These are phyloP conservation scores for Aristolochia fimbriata DNA, from an alignment of 164 flowering plant genomes.

Conservation along the genomic window DNA sequence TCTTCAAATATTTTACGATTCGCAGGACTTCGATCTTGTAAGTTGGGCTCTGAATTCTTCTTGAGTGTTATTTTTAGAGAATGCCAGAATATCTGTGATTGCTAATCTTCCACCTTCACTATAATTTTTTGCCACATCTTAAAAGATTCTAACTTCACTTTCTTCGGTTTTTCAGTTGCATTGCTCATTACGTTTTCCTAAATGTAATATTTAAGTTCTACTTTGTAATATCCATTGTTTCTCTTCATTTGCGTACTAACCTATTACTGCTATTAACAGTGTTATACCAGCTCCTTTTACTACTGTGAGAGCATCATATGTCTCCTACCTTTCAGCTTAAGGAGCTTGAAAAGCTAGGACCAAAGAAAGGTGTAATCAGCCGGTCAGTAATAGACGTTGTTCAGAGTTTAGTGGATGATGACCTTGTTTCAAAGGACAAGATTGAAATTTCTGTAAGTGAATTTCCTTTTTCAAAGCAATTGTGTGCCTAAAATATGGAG, in stretches of 20 bases:
- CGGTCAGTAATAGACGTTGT: slow-evolving; percentile 97
- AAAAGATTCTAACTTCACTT: too few relatives aligned
- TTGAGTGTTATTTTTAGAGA: too few relatives aligned
- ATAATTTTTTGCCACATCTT: too few relatives aligned
- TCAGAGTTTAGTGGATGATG: slow-evolving; percentile 96
- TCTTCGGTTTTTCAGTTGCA: too few relatives aligned
- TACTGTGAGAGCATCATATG: not conserved
- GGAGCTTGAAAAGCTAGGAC: slow-evolving; percentile 94
- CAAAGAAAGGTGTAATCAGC: slow-evolving; percentile 84
- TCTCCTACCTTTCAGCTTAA: slow-evolving; percentile 52
- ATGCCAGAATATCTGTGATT: too few relatives aligned
- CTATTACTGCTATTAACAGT: too few relatives aligned
- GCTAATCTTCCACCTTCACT: too few relatives aligned
- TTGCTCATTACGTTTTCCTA: too few relatives aligned
- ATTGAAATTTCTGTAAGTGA: slow-evolving; percentile 87
- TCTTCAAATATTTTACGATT: slow-evolving; percentile 85
- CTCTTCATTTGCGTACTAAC: too few relatives aligned
- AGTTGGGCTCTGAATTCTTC: slow-evolving; percentile 14
- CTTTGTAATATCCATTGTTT: too few relatives aligned
- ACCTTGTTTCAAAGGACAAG: slow-evolving; percentile 91
- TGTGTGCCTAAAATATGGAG: not conserved
- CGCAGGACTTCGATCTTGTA: slow-evolving; percentile 89
- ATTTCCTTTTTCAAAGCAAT: not conserved
- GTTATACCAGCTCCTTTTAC: too few relatives aligned
- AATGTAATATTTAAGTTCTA: too few relatives aligned